A percentile compares a stretch with the other conserved stretches of the same genome.
phyloP scores from a whole-genome alignment of 1,139 yeast genomes.

The Hemisphaericaspora lyxosophila region DNA sequence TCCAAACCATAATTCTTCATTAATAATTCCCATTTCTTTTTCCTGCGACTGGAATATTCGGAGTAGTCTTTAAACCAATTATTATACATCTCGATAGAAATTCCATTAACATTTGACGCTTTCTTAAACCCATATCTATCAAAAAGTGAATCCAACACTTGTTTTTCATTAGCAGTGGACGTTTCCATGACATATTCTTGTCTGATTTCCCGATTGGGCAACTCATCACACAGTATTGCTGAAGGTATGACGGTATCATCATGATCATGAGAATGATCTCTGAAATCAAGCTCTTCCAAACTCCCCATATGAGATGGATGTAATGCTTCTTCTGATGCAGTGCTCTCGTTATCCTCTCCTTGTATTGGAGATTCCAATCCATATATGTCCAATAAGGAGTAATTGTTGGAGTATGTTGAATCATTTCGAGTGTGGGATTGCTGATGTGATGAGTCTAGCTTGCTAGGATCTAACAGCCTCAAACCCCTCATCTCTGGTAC shows the following conservation, averaged over 20 bases:
- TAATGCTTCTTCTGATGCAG: background rate
- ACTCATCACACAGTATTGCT: background rate
- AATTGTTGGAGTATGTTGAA: slow-evolving; percentile 37
- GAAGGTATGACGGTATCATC: background rate
- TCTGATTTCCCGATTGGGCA: slow-evolving; percentile 8
- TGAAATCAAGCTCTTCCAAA: slow-evolving; percentile 11
- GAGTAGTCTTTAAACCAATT: slow-evolving; percentile 71
- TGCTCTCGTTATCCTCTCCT: background rate
- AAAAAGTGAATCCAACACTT: slow-evolving; percentile 37
- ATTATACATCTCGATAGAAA: slow-evolving; percentile 60
- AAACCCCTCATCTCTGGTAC: too few species aligned
- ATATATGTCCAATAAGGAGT: slow-evolving; percentile 30
- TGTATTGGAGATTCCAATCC: slow-evolving; percentile 20
- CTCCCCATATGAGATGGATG: slow-evolving; percentile 6
- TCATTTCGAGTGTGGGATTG: slow-evolving; percentile 24
- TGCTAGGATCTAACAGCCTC: too few species aligned
- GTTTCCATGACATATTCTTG: slow-evolving; percentile 16
- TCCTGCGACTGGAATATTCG: slow-evolving; percentile 60
- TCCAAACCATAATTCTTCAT: slow-evolving; percentile 69
- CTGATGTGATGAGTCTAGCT: background rate
- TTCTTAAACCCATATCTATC: slow-evolving; percentile 90
- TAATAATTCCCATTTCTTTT: slow-evolving; percentile 70
- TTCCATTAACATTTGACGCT: slow-evolving; percentile 43
- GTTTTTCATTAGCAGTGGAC: slow-evolving; percentile 10
- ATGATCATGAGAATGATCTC: background rate